Evolutionary conservation across 345 rosid genomes (phyloP), one percentile per base, ranked within the genome.

Genomic region (Rhodomyrtus tomentosa): DNA sequence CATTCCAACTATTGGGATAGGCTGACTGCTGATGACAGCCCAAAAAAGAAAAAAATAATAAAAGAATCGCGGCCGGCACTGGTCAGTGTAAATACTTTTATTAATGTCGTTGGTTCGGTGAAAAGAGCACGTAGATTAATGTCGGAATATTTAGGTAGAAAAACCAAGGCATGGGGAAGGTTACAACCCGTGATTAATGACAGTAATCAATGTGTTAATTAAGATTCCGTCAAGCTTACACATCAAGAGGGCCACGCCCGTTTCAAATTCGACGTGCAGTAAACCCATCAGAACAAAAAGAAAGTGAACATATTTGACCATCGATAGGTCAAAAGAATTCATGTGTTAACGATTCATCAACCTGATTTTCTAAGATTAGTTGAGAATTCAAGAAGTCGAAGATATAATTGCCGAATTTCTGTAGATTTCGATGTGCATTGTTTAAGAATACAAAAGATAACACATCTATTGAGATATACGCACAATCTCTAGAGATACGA

Each of bases 51-150:
- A 16, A 29, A 29, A 14, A 29, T 6, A 8, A 29, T 3, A 62
- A 29, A 13, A 62, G 3, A 15, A 59, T 40, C 2, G 2, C 0
- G 0, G 16, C 3, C 1, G 0, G 15, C 42, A 29, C 74, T 14
- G 16, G 40, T 15, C 21, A 15, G 7, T 3, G 68, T 7, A 27
- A 59, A 18, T 7, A 29, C 21, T 59, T 59, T 59, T 59, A 20
- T 11, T 16, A 29, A 3, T 15, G 32, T 4, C 27, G 1, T 4
- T 2, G 68, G 36, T 58, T 58, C 13, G 13, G 12, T 22, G 6
- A 20, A 54, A 54, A 25, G 2, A 58, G 38, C 72, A 59, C 38
- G 2, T 9, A 21, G 38, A 6, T 59, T 36, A 15, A 6, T 29
- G 38, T 27, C 7, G 6, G 15, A 59, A 14, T 59, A 1, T 12